Conservation (phyloP, 2,329 filamentous ascomycete species). For the Kalmusia sp. region DNA sequence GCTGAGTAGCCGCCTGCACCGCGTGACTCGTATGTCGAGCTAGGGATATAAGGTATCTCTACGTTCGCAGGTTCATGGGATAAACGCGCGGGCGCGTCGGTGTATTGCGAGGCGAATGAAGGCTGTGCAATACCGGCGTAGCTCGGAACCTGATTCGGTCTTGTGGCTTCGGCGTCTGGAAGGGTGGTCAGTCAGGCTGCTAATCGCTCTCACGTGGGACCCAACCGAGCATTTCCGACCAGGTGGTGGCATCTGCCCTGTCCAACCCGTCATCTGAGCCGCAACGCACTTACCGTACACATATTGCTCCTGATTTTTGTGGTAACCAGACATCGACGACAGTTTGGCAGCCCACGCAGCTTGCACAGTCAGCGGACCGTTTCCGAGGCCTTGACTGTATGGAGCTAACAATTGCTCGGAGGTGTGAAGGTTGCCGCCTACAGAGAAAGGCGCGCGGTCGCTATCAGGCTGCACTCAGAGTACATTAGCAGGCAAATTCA, state of each 20-base stretch:
- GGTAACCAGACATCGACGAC: conserved; percentile 82
- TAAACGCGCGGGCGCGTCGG: conserved; percentile 57
- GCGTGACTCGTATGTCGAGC: conserved; percentile 58
- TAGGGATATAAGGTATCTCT: conserved; percentile 55
- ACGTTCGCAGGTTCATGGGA: conserved; percentile 56
- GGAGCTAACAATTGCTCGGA: conserved; percentile 33
- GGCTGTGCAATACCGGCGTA: conserved; percentile 58
- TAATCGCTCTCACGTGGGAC: conserved; percentile 46
- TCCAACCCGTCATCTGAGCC: conserved; percentile 49
- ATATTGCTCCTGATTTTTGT: conserved; percentile 76
- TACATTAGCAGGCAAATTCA: conserved; percentile 37
- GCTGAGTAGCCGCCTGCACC: conserved; percentile 47
- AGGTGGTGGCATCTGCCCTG: conserved; percentile 44
- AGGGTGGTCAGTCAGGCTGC: conserved; percentile 53
- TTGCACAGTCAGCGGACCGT: conserved; percentile 60
- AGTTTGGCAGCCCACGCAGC: conserved; percentile 51
- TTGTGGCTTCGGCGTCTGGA: conserved; percentile 66
- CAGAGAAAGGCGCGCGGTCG: conserved; percentile 35
- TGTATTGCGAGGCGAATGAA: conserved; percentile 57
- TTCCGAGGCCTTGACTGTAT: conserved; percentile 40
- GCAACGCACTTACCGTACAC: conserved; percentile 75
- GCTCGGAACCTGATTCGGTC: conserved; percentile 64
- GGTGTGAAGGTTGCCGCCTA: conserved; percentile 32
- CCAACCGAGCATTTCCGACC: conserved; percentile 43
- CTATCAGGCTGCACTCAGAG: conserved; percentile 37